Conservation (phyloP, 257 asterid species). For the Solanum chaucha region DNA sequence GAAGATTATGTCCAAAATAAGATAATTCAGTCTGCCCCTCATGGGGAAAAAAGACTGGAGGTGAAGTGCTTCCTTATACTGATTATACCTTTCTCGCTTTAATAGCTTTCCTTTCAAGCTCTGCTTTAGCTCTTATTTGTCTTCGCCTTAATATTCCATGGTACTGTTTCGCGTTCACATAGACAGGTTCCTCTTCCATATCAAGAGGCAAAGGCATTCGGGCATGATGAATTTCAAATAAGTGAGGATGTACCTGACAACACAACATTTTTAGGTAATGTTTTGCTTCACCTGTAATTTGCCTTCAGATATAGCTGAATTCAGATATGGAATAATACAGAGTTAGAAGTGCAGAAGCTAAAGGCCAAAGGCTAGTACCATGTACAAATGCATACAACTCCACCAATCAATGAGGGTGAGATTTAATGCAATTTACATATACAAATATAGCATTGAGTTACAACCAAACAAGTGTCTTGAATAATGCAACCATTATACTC, state of each 20-base stretch:
- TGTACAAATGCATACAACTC: neutral
- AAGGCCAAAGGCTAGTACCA: neutral
- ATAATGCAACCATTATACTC: neutral
- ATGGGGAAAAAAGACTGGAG: neutral
- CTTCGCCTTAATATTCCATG: slow-evolving; percentile 75
- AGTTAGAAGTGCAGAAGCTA: neutral
- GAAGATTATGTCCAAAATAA: neutral
- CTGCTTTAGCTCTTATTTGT: slow-evolving; percentile 74
- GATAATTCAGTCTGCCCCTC: neutral
- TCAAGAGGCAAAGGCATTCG: slow-evolving; percentile 76
- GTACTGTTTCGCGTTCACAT: slow-evolving; percentile 76
- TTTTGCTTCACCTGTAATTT: neutral
- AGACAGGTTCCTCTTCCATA: slow-evolving; percentile 85
- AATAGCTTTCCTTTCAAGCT: slow-evolving; percentile 53
- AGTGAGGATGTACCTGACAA: slow-evolving; percentile 52
- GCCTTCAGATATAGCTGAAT: neutral
- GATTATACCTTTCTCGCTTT: slow-evolving; percentile 55
- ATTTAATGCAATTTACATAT: neutral
- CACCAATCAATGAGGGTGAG: neutral
- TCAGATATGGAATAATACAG: neutral
- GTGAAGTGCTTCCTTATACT: neutral
- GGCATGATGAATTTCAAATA: slow-evolving; percentile 47
- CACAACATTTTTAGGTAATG: neutral
- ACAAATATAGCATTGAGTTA: neutral
- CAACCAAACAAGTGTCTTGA: neutral